Evolutionary conservation across 306 rosid genomes (phyloP).

Genomic region (Alnus rubra): DNA sequence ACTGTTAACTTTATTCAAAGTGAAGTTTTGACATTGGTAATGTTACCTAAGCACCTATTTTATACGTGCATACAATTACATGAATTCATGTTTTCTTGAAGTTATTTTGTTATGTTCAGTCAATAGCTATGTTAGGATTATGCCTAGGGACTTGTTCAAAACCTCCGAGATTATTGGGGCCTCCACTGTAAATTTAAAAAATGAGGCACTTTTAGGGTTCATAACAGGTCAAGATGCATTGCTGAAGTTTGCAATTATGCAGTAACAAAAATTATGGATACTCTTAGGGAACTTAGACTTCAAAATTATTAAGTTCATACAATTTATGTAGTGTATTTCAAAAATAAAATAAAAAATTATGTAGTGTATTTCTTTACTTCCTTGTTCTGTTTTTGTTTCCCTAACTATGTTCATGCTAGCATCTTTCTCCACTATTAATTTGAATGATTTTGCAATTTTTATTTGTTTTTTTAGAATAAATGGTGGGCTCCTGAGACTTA

Average conservation of each 20-base stretch:
- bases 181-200: neutral
- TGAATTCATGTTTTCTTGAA: neutral
- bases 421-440: neutral
- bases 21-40: conserved; percentile 3
- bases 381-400: neutral
- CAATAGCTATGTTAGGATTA: neutral
- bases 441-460: neutral
- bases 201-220: conserved; percentile 7
- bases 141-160: neutral
- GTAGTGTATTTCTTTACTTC: neutral
- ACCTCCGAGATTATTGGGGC: neutral
- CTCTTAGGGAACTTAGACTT: neutral
- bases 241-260: neutral
- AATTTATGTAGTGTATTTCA: neutral
- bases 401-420: neutral
- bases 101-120: neutral
- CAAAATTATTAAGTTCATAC: neutral
- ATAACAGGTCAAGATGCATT: neutral
- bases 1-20: neutral
- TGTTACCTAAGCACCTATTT: neutral
- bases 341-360: neutral
- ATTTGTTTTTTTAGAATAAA: neutral
- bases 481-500: neutral
- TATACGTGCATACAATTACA: neutral
- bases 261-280: neutral